Evolutionary conservation across 208 protist species (phyloP).

Genomic region (Leishmania martiniquensis): DNA sequence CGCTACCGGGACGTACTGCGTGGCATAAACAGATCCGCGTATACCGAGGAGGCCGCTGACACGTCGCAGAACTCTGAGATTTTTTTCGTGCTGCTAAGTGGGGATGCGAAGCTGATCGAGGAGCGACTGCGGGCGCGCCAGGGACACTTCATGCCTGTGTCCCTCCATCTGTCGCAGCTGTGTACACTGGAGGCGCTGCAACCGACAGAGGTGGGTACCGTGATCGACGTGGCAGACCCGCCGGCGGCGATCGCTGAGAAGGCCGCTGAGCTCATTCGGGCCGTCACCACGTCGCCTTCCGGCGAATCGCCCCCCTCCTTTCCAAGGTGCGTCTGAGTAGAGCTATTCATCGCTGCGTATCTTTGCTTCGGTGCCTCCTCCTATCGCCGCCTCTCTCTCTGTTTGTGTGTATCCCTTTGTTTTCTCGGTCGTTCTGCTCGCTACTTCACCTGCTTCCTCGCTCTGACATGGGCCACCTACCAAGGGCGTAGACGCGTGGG

Average conservation of each 20-base stretch:
- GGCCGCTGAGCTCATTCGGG: constrained; percentile 23
- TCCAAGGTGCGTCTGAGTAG: no score
- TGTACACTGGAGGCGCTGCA: constrained; percentile 51
- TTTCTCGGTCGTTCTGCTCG: no score
- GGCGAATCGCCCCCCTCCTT: no score
- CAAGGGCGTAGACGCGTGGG: no score
- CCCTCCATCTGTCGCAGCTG: constrained; percentile 68
- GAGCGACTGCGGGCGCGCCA: constrained; percentile 43
- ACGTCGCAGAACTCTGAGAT: constrained; percentile 18
- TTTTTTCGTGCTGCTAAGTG: constrained; percentile 66
- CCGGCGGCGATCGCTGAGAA: constrained; percentile 32
- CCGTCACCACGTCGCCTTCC: neutral
- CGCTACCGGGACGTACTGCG: constrained; percentile 67
- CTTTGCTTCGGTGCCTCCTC: no score
- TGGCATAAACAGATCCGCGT: constrained; percentile 6
- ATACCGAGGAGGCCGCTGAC: neutral
- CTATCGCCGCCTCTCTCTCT: neutral
- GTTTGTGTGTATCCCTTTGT: no score
- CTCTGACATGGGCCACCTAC: no score
- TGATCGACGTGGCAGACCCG: constrained; percentile 29
- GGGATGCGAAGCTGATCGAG: constrained; percentile 33
- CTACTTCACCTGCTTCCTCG: no score
- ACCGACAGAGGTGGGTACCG: constrained; percentile 38
- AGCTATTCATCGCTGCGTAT: no score
- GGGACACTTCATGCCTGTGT: constrained; percentile 71